A percentile compares a stretch with the other conserved stretches of the same genome.
Evolutionary conservation across 1,284 basidiomycete genomes (phyloP).

Genomic region (Vanrija sp.): DNA sequence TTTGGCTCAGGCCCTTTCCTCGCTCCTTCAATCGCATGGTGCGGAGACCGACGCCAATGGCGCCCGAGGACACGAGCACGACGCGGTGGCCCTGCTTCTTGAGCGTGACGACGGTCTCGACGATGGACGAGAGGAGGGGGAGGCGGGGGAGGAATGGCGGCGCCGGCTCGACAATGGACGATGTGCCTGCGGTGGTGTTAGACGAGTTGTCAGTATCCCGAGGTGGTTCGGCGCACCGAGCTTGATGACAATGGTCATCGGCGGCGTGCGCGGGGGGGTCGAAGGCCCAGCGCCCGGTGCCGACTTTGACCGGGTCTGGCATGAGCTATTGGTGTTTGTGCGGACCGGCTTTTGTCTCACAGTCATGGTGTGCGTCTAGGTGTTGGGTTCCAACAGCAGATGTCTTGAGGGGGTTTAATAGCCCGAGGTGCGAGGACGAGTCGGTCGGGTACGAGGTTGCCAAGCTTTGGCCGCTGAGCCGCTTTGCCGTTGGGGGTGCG

Average conservation of each 20-base stretch:
- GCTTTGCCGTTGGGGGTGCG: too few species aligned
- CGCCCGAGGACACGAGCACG: slow-evolving; percentile 91
- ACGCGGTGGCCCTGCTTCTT: slow-evolving; percentile 82
- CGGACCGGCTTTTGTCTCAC: too few species aligned
- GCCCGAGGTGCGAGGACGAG: too few species aligned
- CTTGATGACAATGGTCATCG: slow-evolving; percentile 74
- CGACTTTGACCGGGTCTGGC: too few species aligned
- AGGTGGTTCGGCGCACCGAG: slow-evolving; percentile 59
- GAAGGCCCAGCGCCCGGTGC: not conserved
- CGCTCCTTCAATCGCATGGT: slow-evolving; percentile 78
- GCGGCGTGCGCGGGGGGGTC: not conserved
- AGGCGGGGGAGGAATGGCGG: slow-evolving; percentile 81
- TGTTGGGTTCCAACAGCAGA: too few species aligned
- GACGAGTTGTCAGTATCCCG: not conserved
- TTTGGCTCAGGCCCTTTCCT: slow-evolving; percentile 81
- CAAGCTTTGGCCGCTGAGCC: too few species aligned
- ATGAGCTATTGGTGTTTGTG: too few species aligned
- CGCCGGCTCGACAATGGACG: slow-evolving; percentile 86
- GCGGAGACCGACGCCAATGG: slow-evolving; percentile 89
- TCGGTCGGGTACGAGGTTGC: too few species aligned
- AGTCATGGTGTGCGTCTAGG: too few species aligned
- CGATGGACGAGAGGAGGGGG: slow-evolving; percentile 82
- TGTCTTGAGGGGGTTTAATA: too few species aligned
- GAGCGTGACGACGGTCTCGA: slow-evolving; percentile 82
- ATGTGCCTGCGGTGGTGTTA: slow-evolving; percentile 62